phyloP scores from a whole-genome alignment of 495 filamentous ascomycete species.

The Penicillium canariense region DNA sequence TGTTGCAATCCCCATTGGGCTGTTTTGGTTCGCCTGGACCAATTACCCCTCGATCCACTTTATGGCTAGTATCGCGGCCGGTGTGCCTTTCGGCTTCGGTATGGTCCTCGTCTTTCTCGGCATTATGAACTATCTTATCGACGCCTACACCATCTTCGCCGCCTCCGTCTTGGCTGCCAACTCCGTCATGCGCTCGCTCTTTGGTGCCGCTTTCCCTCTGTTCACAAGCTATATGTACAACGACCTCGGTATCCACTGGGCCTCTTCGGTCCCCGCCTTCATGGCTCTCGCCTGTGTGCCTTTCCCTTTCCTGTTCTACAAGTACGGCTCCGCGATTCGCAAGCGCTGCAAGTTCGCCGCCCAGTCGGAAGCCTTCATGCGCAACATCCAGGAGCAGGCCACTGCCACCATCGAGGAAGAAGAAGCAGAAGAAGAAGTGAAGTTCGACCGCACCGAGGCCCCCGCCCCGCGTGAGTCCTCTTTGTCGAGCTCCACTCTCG shows the following conservation, averaged over 20 bases:
- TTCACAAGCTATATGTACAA: constrained; percentile 79
- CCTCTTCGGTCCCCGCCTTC: constrained; percentile 73
- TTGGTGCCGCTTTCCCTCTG: constrained; percentile 82
- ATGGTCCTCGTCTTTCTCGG: constrained; percentile 74
- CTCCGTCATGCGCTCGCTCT: constrained; percentile 62
- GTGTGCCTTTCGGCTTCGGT: constrained; percentile 70
- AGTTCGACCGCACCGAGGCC: constrained; percentile 44
- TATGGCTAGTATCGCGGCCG: constrained; percentile 61
- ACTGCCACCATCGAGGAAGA: constrained; percentile 6
- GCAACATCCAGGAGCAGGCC: constrained; percentile 38
- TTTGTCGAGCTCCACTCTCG: constrained; percentile 26
- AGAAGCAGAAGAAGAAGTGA: constrained; percentile 24
- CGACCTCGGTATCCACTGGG: constrained; percentile 79
- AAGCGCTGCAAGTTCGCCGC: constrained; percentile 72
- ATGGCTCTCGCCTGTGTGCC: constrained; percentile 72
- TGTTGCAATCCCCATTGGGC: constrained; percentile 43
- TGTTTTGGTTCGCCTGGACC: constrained; percentile 72
- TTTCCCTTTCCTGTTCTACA: constrained; percentile 78
- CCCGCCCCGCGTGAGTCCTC: constrained; percentile 26
- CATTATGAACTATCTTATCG: constrained; percentile 79
- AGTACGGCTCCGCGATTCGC: constrained; percentile 66
- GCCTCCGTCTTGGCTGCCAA: constrained; percentile 79
- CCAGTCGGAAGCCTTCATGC: constrained; percentile 48
- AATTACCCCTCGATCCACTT: constrained; percentile 68
- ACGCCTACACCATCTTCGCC: constrained; percentile 77